Base-by-base conservation (phyloP, 495 filamentous ascomycete species). In the Hypoxylon subgilvum region DNA sequence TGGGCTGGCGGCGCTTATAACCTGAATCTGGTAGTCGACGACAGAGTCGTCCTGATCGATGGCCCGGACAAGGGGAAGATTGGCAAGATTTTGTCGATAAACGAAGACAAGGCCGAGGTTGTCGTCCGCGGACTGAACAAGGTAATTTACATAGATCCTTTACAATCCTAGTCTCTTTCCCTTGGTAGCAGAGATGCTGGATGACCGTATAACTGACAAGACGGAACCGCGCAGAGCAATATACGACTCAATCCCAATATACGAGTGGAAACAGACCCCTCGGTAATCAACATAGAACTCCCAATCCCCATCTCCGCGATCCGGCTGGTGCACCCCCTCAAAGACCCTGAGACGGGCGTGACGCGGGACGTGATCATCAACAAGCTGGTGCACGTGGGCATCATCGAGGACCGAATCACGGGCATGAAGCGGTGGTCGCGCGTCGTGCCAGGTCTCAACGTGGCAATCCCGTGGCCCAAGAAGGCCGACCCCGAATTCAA, bases 1-100 rank as follows among this genome's bases (percentile, higher is more conserved):
- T 81, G 78, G 78, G 68, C 68, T 23, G 77, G 78, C 35, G 84
- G 83, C 47, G 74, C 79, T 32, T 77, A 81, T 63, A 78, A 79
- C 60, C 77, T 86, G 56, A 87, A 87, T 50, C 79, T 97, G 59
- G 81, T 76, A 12, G 66, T 72, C 6, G 85, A 83, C 6, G 92
- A 97, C 65, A 80, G 92, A 47, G 89, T 96, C 23, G 89, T 91
- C 28, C 69, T 96, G 25, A 74, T 88, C 38, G 84, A 86, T 42
- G 91, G 92, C 16, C 76, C 76, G 52, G 88, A 92, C 57, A 87
- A 86, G 76, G 90, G 91, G 52, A 87, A 86, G 72, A 96, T 98
- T 74, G 87, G 86, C 21, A 74, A 73, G 23, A 83, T 97, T 22
- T 65, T 48, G 39, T 61, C 70, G n/a, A 77, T 96, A 28, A 75